phyloP scores from a whole-genome alignment of 108 stramenopile species.

The Fragilariopsis cylindrus region DNA sequence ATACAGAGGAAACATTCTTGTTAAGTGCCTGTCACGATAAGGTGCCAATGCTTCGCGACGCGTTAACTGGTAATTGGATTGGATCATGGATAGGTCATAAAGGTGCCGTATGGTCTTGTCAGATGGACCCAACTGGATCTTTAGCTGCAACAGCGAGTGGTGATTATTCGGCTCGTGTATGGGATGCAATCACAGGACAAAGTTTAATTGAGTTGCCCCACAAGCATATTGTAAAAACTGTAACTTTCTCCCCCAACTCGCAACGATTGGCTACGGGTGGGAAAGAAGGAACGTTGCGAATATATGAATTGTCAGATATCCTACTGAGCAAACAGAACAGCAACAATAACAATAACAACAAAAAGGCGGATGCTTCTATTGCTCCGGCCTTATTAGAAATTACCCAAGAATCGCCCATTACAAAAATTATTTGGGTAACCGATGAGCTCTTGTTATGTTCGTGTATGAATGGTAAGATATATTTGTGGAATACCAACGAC shows the following conservation, averaged over 20 bases:
- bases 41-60: constrained; percentile 96
- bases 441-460: constrained; percentile 54
- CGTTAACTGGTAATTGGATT: constrained; percentile 97
- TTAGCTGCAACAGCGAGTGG: constrained; percentile 92
- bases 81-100: constrained; percentile 98
- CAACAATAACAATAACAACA: constrained; percentile 10
- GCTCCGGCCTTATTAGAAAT: constrained; percentile 11
- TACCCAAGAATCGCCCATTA: constrained; percentile 49
- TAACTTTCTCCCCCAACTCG: constrained; percentile 87
- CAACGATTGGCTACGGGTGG: constrained; percentile 89
- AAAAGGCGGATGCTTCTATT: constrained; percentile 6
- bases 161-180: constrained; percentile 84
- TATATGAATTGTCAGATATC: constrained; percentile 70
- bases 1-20: constrained; percentile 41
- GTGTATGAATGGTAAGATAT: constrained; percentile 67
- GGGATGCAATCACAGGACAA: constrained; percentile 90
- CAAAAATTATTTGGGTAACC: constrained; percentile 70
- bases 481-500: constrained; percentile 55
- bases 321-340: background rate
- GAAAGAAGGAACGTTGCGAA: constrained; percentile 88
- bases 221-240: constrained; percentile 95
- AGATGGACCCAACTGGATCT: constrained; percentile 76
- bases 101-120: constrained; percentile 99
- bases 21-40: constrained; percentile 87
- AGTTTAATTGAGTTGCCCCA: constrained; percentile 78